Evolutionary conservation across 495 filamentous ascomycete genomes (phyloP).

Genomic region (Evernia prunastri): DNA sequence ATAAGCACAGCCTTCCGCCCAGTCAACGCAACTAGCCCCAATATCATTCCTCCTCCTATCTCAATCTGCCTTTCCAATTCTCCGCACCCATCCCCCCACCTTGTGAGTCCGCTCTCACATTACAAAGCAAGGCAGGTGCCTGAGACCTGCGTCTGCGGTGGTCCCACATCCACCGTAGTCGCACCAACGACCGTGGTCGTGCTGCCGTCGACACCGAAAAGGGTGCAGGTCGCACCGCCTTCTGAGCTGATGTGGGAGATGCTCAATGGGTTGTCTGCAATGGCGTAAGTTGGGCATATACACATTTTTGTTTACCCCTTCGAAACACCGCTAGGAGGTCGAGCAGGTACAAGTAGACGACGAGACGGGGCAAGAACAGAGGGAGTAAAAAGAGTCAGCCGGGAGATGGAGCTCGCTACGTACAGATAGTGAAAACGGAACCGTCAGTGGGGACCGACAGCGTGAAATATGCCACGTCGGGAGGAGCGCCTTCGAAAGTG

Average conservation of each 20-base stretch:
- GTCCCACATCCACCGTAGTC: conserved; percentile 29
- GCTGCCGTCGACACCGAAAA: conserved; percentile 29
- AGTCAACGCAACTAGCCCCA: too few relatives aligned
- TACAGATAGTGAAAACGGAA: conserved; percentile 11
- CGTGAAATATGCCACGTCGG: conserved; percentile 6
- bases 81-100: too few relatives aligned
- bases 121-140: conserved; percentile 27
- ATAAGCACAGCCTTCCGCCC: too few relatives aligned
- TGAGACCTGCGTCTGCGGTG: conserved; percentile 38
- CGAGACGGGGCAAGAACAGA: not conserved
- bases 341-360: too few relatives aligned
- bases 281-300: not conserved
- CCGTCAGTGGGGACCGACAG: conserved; percentile 12
- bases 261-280: conserved; percentile 16
- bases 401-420: not conserved
- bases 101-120: not conserved
- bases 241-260: conserved; percentile 16
- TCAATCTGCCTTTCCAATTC: too few relatives aligned
- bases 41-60: too few relatives aligned
- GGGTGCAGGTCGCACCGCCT: conserved; percentile 21
- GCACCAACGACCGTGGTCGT: conserved; percentile 26
- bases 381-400: not conserved
- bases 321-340: not conserved
- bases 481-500: conserved; percentile 10
- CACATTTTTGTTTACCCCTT: not conserved